Conservation (phyloP, 768 basidiomycete species). For the Naganishia randhawae region DNA sequence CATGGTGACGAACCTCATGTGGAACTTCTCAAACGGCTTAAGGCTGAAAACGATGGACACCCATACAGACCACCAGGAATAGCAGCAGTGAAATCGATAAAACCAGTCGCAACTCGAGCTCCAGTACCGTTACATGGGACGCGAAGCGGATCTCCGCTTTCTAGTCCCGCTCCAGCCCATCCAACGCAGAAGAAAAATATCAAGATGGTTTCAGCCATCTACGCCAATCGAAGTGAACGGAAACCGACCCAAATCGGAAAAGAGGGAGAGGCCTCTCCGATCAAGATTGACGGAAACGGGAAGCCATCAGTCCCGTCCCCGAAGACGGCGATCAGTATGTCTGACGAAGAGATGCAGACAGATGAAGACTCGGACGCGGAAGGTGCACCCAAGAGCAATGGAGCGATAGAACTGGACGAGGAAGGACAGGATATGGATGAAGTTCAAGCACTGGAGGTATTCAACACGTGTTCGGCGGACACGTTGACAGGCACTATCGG, state of each 20-base stretch:
- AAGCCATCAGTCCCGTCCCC: not conserved
- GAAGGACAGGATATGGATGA: constrained; percentile 44
- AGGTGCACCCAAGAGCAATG: constrained; percentile 35
- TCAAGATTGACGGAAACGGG: not conserved
- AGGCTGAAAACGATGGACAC: not conserved
- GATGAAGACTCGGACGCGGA: constrained; percentile 41
- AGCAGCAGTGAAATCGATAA: constrained; percentile 9
- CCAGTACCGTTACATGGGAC: not conserved
- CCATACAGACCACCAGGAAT: not conserved
- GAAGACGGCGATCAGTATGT: not conserved
- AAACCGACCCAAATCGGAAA: constrained; percentile 4
- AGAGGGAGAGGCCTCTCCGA: not conserved
- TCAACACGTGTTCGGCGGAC: constrained; percentile 53
- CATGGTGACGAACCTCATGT: constrained; percentile 8
- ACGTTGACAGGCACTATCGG: constrained; percentile 54
- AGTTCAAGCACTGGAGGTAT: constrained; percentile 51
- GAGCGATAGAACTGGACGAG: constrained; percentile 29
- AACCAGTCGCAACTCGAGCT: not conserved
- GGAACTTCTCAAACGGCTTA: constrained; percentile 1
- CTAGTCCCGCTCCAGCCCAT: not conserved
- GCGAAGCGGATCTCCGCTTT: not conserved
- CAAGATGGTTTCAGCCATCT: constrained; percentile 45
- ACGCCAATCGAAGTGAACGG: constrained; percentile 36
- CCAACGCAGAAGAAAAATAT: constrained; percentile 2
- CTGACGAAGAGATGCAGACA: constrained; percentile 34